Conservation (phyloP, 192 early-diverging fungal genomes). For the Backusella tarrabulga region DNA sequence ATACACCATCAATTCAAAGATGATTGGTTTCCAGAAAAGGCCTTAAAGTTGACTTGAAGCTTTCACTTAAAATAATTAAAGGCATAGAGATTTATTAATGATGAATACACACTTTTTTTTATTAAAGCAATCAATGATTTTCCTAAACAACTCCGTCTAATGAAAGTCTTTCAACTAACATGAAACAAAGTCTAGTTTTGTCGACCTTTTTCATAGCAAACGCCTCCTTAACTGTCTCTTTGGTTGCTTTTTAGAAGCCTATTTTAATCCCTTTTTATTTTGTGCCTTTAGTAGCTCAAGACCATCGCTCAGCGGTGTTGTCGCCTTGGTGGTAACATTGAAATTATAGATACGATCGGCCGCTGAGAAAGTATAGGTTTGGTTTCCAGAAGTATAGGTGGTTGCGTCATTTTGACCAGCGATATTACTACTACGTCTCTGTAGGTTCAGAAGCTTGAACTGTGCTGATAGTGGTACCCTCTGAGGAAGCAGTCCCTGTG, state of each 20-base stretch:
- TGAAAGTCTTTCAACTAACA: background rate
- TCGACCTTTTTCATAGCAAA: background rate
- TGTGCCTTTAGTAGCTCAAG: background rate
- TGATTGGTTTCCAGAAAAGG: too few species aligned
- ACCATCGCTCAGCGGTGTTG: background rate
- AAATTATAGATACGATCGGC: background rate
- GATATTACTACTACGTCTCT: background rate
- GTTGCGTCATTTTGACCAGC: background rate
- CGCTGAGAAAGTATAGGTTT: background rate
- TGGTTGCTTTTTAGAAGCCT: background rate
- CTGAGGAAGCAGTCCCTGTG: background rate
- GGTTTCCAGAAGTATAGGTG: background rate
- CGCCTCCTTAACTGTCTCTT: background rate
- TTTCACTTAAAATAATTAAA: too few species aligned
- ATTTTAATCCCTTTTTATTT: background rate
- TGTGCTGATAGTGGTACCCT: background rate
- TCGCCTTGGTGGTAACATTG: background rate
- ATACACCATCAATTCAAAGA: too few species aligned
- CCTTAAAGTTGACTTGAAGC: too few species aligned
- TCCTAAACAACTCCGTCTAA: background rate
- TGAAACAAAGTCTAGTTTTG: background rate
- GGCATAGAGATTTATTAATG: too few species aligned
- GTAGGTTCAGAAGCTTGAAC: background rate
- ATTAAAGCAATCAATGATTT: background rate
- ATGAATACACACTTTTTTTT: background rate